Evolutionary conservation across 129 eudicot genomes (phyloP).

Genomic region (Gnaphalium uliginosum): DNA sequence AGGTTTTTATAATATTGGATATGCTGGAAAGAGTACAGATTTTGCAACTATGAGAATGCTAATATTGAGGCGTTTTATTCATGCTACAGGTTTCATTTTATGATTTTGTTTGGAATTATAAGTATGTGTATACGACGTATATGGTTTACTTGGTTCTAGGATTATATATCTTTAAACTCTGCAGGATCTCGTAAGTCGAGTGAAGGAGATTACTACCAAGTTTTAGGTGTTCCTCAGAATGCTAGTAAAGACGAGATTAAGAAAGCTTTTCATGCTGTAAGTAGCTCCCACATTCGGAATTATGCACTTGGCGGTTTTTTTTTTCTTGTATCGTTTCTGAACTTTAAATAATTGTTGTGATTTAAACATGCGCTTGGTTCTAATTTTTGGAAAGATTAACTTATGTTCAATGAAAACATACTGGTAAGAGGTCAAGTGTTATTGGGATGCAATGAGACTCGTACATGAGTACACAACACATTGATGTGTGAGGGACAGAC

Average conservation of each 20-base stretch:
- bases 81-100: slow-evolving; percentile 77
- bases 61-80: slow-evolving; percentile 51
- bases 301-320: not conserved
- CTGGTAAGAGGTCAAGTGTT: not conserved
- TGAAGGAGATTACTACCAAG: slow-evolving; percentile 61
- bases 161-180: slow-evolving; percentile 3
- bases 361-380: not conserved
- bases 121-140: not conserved
- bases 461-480: not conserved
- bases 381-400: too few relatives aligned
- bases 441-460: not conserved
- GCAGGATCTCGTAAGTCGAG: slow-evolving; percentile 48
- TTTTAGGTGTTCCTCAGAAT: slow-evolving; percentile 69
- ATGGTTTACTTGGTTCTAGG: slow-evolving; percentile 6
- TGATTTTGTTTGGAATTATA: not conserved
- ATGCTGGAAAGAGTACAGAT: slow-evolving; percentile 32
- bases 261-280: slow-evolving; percentile 84
- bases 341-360: not conserved
- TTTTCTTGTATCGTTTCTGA: slow-evolving; percentile 1
- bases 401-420: not conserved
- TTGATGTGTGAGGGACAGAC: not conserved
- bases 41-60: slow-evolving; percentile 39
- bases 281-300: slow-evolving; percentile 26
- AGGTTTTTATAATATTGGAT: slow-evolving; percentile 41
- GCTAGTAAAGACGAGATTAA: slow-evolving; percentile 81